Evolutionary conservation across 345 rosid species (phyloP), one percentile per base, ranked within the genome.

Genomic region (Eucalyptus pauciflora): DNA sequence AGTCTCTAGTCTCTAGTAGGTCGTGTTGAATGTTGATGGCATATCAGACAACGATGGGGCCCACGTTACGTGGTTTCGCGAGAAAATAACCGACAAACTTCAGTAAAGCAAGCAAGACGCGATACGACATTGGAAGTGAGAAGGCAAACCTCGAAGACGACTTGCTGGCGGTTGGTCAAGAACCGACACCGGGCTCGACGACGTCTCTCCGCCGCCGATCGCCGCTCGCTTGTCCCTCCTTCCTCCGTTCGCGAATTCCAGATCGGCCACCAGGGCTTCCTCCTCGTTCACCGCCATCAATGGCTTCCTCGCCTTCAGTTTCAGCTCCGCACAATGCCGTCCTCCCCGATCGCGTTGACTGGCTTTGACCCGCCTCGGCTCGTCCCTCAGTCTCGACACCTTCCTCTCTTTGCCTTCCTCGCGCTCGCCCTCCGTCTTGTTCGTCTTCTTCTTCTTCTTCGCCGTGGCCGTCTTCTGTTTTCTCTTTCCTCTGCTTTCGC

Each of bases 121-220:
- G 12, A n/a, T 31, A 41, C 54, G 87, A 86, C 62, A 45, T 27
- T 7, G 45, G 60, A 41, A 13, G 25, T 16, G 52, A 87, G 29
- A 45, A 69, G 37, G 27, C 89, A 25, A 79, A 88, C 89, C 89
- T 76, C 80, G 89, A 51, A 71, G 64, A 25, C n/a, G 62, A 50
- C 48, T 29, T 12, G 46, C 52, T 13, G 71, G 43, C 43, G 62
- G 24, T 69, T 27, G 90, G 4, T 92, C 93, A 50, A 95, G 94
- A 91, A 95, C 95, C 88, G 96, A 96, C 50, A 94, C 92, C 4
- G 96, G 97, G 90, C 93, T 94, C 51, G 85, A 76, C 85, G 95
- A 93, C 89, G 90, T 89, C 20, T 91, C 92, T 14, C 92, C 91
- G 69, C 88, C 90, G 27, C 85, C 20, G 83, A 67, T 86, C 88